phyloP scores from a whole-genome alignment of 176 grass and related monocot species.

The Elaeis guineensis region DNA sequence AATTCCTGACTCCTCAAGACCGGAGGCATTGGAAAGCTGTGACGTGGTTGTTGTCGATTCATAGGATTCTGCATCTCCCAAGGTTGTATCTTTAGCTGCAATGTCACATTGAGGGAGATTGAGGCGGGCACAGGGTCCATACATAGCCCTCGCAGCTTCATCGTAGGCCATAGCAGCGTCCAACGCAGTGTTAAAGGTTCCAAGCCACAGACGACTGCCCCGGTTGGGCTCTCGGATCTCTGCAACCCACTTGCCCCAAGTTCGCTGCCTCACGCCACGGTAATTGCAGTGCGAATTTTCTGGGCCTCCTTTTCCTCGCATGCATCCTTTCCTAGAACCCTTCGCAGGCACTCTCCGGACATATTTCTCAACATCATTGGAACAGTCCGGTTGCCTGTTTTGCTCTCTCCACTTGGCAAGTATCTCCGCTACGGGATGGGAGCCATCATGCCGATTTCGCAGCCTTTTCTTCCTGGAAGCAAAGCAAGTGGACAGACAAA shows the following conservation, averaged over 20 bases:
- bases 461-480: constrained; percentile 12
- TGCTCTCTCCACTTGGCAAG: constrained; percentile 19
- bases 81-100: neutral
- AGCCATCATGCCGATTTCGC: neutral
- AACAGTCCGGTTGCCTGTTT: neutral
- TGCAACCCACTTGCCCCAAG: constrained; percentile 60
- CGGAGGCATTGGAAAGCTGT: too few relatives aligned
- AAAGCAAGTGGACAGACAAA: too few relatives aligned
- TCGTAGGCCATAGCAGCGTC: constrained; percentile 63
- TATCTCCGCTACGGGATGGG: constrained; percentile 14
- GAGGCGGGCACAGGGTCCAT: constrained; percentile 17
- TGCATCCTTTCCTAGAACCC: constrained; percentile 26
- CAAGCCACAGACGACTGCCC: constrained; percentile 53
- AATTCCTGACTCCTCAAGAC: too few relatives aligned
- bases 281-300: constrained; percentile 30
- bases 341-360: constrained; percentile 5
- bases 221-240: constrained; percentile 50
- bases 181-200: constrained; percentile 39
- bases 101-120: constrained; percentile 28
- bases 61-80: neutral
- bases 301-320: constrained; percentile 21
- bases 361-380: too few relatives aligned
- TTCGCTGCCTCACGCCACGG: constrained; percentile 60
- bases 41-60: too few relatives aligned
- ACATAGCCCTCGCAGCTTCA: constrained; percentile 35